Base-by-base conservation (phyloP, 1,284 basidiomycete genomes). In the Entoloma clypeatum region DNA sequence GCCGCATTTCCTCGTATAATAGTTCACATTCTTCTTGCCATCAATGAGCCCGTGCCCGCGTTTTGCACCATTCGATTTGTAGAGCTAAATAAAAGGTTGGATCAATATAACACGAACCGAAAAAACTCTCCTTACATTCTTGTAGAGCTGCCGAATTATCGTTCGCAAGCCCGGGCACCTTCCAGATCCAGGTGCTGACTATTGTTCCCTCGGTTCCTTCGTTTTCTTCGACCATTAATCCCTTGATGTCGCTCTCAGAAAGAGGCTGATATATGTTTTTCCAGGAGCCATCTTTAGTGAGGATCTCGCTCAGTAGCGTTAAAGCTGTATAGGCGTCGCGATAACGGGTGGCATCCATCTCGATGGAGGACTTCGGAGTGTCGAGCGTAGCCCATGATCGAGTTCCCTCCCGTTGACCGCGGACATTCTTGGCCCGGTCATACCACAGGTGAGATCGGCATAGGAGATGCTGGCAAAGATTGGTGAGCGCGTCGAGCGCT, bases 11-110 rank as follows among this genome's bases (percentile, higher is more conserved):
- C 42, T 66, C 65, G 3, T 41, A 29, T 0, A 67, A 37, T 4
- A 67, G 47, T 1, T 55, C 27, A 28, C 54, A 52, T 44, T 67
- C 63, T 44, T 67, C 63, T 13, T 53, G 44, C 58, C 58, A 67
- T 0, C 60, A 54, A 24, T 57, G 51, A 1, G 55, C 54, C 0
- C 60, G 50, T 13, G 64, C 58, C 17, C 57, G 41, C 5, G 50
- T 47, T 52, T 55, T 58, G 29, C 53, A 59, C 59, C 60, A 63
- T 38, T 64, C 59, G 9, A 64, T 53, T 1, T 53, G 50, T 3
- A 64, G 43, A 11, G 52, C 60, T 62, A 27, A 27, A 32, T 3
- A 16, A 10, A 22, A 16, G 13, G 29, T 19, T 9, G 36, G 24
- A 42, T 36, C 7, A 37, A 33, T 24, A 22, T 3, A 10, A 2